Evolutionary conservation across 331 rosid species (phyloP).

Genomic region (Rosa hybrid): DNA sequence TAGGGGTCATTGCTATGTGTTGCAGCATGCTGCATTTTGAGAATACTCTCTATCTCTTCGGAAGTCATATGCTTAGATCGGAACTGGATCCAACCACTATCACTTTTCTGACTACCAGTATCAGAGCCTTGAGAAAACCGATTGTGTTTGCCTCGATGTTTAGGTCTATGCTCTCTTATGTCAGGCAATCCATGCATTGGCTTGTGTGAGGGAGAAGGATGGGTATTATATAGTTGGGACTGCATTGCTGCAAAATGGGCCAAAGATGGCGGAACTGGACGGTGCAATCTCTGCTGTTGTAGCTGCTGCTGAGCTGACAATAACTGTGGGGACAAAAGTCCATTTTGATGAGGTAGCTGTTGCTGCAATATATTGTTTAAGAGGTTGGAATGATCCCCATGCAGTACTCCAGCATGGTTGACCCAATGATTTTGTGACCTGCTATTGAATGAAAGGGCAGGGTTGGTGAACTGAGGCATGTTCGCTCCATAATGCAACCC

Average conservation of each 20-base stretch:
- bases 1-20: conserved; percentile 70
- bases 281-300: conserved; percentile 49
- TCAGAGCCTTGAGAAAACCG: conserved; percentile 57
- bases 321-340: conserved; percentile 40
- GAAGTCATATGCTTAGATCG: conserved; percentile 75
- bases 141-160: conserved; percentile 52
- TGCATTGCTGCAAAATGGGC: conserved; percentile 49
- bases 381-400: conserved; percentile 54
- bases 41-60: conserved; percentile 77
- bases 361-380: conserved; percentile 46
- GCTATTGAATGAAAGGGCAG: conserved; percentile 40
- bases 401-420: conserved; percentile 54
- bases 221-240: conserved; percentile 43
- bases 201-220: conserved; percentile 43
- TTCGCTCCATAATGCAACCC: conserved; percentile 54
- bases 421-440: conserved; percentile 57
- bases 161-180: conserved; percentile 53
- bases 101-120: conserved; percentile 54
- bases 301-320: conserved; percentile 42
- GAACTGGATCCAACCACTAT: conserved; percentile 54
- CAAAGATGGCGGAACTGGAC: conserved; percentile 40
- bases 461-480: conserved; percentile 42
- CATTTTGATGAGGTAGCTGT: conserved; percentile 46
- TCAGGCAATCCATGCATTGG: conserved; percentile 48
- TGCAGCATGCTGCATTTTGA: conserved; percentile 67